Evolutionary conservation across 225 moss, liverwort and hornwort species (phyloP), one percentile per base, ranked within the genome.

Genomic region (Polytrichum formosum): DNA sequence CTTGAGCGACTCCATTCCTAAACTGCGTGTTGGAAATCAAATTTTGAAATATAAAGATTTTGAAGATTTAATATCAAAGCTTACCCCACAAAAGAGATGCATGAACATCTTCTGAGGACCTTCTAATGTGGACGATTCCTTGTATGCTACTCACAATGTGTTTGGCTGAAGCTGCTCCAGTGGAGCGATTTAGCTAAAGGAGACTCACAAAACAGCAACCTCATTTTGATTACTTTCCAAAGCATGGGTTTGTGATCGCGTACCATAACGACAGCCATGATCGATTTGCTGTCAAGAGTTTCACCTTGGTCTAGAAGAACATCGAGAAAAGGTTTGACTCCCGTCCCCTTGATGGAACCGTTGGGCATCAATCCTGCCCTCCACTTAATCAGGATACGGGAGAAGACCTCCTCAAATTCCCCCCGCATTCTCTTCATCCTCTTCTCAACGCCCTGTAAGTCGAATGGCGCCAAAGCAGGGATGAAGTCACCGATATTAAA

Each of bases 401-500:
- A 6, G 18, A 18, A 30, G 31, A 30, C 4, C 2, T 27, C 13
- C 16, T 46, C 46, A 46, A 8, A 65, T 25, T 65, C 19, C 2
- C 27, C 27, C 19, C 27, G 7, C 65, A 0, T 0, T 25, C 17
- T 65, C 27, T 17, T 13, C 61, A 29, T 46, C 46, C 16, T 13
- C 46, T 46, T 46, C 46, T 46, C 46, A 46, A 46, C 13, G 2
- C 92, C 92, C 77, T 92, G 91, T 58, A 88, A 29, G 55, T 92
- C 95, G 53, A 92, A 73, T 86, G 87, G 83, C 7, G 86, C 83
- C 18, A 91, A 78, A 0, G 88, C 80, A 1, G 92, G 84, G 19
- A 95, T 86, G 73, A 79, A 90, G 66, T 95, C 95, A 4, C 92
- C 86, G 4, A 90, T 77, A 35, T 95, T 92, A 78, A 95, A 92